Base-by-base conservation (phyloP, 441 rosid species). In the Rhodomyrtus psidioides region DNA sequence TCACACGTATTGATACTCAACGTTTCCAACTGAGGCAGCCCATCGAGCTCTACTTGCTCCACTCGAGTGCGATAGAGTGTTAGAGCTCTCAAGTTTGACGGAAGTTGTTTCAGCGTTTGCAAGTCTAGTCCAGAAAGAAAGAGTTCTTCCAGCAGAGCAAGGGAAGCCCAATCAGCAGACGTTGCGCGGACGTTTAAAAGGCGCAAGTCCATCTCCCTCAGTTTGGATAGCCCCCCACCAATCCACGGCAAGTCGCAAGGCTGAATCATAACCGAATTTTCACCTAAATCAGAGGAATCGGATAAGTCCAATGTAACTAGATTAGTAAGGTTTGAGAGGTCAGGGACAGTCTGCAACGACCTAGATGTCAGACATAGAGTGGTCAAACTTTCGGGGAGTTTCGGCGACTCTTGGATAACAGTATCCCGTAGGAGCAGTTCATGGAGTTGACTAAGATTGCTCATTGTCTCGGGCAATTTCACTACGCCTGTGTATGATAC, bases 201-300 rank as follows among this genome's bases (percentile, higher is more conserved):
- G 60, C 60, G 2, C 60, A 56, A 56, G 6, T 5, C 0, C 27
- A 23, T 14, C 58, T 55, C 21, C 26, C 58, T 55, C 14, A 24
- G 15, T 24, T 26, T 56, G 60, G 60, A 56, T 56, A 56, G 24
- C 14, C 60, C 1, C 60, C 27, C 49, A 46, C 49, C 60, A 26
- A 56, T 56, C 60, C 60, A 56, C 27, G 6, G 27, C 27, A 56
- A 56, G 60, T 56, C 13, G 13, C 27, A 56, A 56, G 27, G 13
- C 5, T 24, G 60, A 56, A 26, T 26, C 12, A 12, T 56, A 26
- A 5, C 5, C 12, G 3, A 12, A 4, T 1, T 0, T 0, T 0
- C 0, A 6, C 24, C 59, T 9, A 13, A 56, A n/a, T n/a, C n/a
- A n/a, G n/a, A n/a, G n/a, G n/a, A 2, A 24, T 56, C 27, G 6